A percentile compares a stretch with the other conserved stretches of the same genome.
phyloP scores from a whole-genome alignment of 2,329 filamentous ascomycete genomes.

The Cladophialophora psammophila region DNA sequence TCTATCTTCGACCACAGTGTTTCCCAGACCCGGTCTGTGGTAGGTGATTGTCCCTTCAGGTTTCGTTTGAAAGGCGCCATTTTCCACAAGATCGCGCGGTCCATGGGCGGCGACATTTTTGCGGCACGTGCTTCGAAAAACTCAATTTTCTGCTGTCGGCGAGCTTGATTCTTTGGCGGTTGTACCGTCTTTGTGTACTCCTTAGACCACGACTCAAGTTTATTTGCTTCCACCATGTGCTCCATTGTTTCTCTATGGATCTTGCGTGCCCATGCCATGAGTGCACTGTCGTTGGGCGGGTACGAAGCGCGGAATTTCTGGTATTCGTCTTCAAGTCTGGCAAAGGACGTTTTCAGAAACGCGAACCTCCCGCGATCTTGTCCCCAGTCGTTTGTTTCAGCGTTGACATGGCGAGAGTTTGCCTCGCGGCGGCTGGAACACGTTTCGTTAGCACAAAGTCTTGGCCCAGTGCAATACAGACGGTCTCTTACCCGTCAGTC shows the following conservation, averaged over 20 bases:
- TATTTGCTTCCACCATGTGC: conserved; percentile 24
- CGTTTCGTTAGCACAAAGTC: not conserved
- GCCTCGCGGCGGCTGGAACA: conserved; percentile 24
- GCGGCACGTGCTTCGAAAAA: conserved; percentile 48
- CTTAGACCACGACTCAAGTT: conserved; percentile 30
- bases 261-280: conserved; percentile 25
- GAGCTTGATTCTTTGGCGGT: not conserved
- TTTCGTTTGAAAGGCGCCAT: conserved; percentile 51
- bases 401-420: conserved; percentile 22
- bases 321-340: conserved; percentile 28
- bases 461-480: not conserved
- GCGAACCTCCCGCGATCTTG: conserved; percentile 22
- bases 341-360: conserved; percentile 33
- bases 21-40: conserved; percentile 43
- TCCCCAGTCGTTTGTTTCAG: conserved; percentile 21
- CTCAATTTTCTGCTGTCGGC: conserved; percentile 21
- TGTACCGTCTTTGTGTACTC: conserved; percentile 1
- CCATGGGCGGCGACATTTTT: conserved; percentile 49
- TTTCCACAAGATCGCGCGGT: conserved; percentile 44
- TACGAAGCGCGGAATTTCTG: conserved; percentile 7
- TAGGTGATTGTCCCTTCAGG: conserved; percentile 45
- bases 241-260: conserved; percentile 29
- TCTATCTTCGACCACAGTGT: conserved; percentile 42
- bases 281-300: not conserved
- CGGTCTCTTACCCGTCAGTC: conserved; percentile 30